These are phyloP conservation scores for Ustilago tritici DNA, from an alignment of 1,284 basidiomycete genomes.

Conservation along the genomic window DNA sequence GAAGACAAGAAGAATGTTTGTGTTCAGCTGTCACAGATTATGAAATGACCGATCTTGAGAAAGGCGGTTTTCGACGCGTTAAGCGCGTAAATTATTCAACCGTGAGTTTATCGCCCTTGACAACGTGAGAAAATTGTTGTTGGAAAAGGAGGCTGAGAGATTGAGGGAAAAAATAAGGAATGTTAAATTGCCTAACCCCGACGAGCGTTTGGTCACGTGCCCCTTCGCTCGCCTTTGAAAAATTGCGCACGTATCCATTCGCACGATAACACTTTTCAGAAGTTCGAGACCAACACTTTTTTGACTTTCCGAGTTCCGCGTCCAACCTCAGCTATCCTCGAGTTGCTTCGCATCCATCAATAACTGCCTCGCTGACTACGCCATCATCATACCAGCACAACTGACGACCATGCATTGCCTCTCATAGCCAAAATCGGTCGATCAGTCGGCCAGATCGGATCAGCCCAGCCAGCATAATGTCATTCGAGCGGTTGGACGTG, in stretches of 20 bases:
- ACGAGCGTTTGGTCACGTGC: too few species aligned
- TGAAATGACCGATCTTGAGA: background rate
- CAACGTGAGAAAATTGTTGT: too few species aligned
- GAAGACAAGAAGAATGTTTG: constrained; percentile 1
- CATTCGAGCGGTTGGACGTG: constrained; percentile 29
- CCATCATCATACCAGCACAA: background rate
- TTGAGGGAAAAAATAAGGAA: too few species aligned
- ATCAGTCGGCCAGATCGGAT: background rate
- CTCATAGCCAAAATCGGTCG: background rate
- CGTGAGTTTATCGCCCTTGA: too few species aligned
- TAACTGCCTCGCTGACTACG: too few species aligned
- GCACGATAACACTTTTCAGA: background rate
- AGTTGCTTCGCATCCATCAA: background rate
- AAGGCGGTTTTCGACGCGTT: constrained; percentile 30
- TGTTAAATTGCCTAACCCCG: too few species aligned
- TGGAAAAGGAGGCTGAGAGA: too few species aligned
- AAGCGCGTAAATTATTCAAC: constrained; percentile 22
- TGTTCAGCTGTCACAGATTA: background rate
- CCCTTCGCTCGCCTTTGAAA: too few species aligned
- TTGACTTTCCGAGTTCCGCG: constrained; percentile 21
- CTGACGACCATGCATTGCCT: background rate
- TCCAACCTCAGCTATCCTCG: background rate
- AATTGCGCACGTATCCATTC: too few species aligned
- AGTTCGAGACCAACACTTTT: constrained; percentile 37
- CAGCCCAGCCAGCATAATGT: constrained; percentile 15